Evolutionary conservation across 768 basidiomycete species (phyloP).

Genomic region (Tulasnella sp.): DNA sequence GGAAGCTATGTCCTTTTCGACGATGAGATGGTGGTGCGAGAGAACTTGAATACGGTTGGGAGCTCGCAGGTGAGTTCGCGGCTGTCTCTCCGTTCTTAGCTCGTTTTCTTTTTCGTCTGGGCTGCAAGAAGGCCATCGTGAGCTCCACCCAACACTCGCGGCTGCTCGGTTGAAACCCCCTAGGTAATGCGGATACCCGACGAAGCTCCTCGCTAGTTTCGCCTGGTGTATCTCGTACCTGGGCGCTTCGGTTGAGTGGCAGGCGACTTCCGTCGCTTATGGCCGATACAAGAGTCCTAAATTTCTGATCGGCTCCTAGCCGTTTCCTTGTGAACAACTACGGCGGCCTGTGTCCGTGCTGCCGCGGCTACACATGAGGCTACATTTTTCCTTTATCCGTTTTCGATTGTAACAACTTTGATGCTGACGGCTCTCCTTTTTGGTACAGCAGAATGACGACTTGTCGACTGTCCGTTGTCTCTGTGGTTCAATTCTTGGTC

Average conservation of each 20-base stretch:
- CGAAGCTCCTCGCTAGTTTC: conserved; percentile 65
- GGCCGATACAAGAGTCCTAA: conserved; percentile 97
- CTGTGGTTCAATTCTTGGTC: conserved; percentile 80
- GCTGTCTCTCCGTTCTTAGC: conserved; percentile 31
- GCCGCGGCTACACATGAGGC: conserved; percentile 86
- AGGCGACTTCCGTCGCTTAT: conserved; percentile 41
- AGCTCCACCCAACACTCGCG: conserved; percentile 55
- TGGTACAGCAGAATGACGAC: conserved; percentile 53
- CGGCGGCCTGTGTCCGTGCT: conserved; percentile 62
- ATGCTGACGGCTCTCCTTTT: conserved; percentile 28
- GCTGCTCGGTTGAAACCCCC: conserved; percentile 33
- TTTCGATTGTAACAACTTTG: conserved; percentile 29
- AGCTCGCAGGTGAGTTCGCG: conserved; percentile 54
- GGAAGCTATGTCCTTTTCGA: conserved; percentile 85
- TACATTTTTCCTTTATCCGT: conserved; percentile 48
- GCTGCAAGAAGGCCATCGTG: conserved; percentile 92
- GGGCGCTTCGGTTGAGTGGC: conserved; percentile 13
- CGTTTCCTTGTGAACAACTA: conserved; percentile 82
- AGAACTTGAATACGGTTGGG: conserved; percentile 45
- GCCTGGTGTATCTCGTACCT: conserved; percentile 6
- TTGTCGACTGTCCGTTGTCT: conserved; percentile 68
- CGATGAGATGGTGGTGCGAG: conserved; percentile 51
- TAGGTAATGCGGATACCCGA: conserved; percentile 29
- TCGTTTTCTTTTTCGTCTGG: conserved; percentile 43
- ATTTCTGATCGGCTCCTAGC: conserved; percentile 39